These are phyloP conservation scores for Coemansia sp. DNA, from an alignment of 192 early-diverging fungal genomes.

Conservation along the genomic window DNA sequence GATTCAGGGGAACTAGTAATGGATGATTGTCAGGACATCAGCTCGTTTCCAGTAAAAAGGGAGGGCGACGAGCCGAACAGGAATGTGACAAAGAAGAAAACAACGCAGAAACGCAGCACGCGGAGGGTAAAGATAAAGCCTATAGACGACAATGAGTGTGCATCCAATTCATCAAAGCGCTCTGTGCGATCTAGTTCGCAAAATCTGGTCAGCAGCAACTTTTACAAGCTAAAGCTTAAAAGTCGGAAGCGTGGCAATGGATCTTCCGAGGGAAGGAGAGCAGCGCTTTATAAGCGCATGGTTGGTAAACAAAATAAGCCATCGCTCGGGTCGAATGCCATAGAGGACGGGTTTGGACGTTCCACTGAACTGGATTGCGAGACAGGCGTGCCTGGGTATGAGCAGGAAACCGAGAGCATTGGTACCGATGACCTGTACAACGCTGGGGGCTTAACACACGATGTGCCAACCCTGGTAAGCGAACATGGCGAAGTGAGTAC, in stretches of 20 bases:
- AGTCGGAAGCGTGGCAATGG: constrained; percentile 27
- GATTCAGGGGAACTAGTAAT: constrained; percentile 31
- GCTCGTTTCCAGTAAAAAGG: not conserved
- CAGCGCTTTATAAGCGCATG: constrained; percentile 53
- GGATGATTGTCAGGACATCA: constrained; percentile 18
- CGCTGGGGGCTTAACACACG: not conserved
- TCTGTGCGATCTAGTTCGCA: constrained; percentile 6
- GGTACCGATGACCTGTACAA: not conserved
- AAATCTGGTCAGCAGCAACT: constrained; percentile 53
- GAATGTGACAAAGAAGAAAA: constrained; percentile 26
- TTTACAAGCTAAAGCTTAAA: constrained; percentile 47
- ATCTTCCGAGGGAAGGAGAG: constrained; percentile 41
- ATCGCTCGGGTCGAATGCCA: not conserved
- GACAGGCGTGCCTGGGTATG: not conserved
- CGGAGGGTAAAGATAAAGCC: constrained; percentile 54
- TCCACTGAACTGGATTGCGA: not conserved
- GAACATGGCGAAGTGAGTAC: not conserved
- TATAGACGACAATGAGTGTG: constrained; percentile 20
- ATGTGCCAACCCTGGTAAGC: not conserved
- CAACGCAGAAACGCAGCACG: constrained; percentile 56
- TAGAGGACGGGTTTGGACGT: not conserved
- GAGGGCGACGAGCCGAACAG: not conserved
- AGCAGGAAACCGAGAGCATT: not conserved
- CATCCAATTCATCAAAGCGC: not conserved
- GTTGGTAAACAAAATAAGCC: constrained; percentile 11